Evolutionary conservation across 2,329 filamentous ascomycete species (phyloP), one percentile per base, ranked within the genome.

Genomic region (Erysiphe pulchra): DNA sequence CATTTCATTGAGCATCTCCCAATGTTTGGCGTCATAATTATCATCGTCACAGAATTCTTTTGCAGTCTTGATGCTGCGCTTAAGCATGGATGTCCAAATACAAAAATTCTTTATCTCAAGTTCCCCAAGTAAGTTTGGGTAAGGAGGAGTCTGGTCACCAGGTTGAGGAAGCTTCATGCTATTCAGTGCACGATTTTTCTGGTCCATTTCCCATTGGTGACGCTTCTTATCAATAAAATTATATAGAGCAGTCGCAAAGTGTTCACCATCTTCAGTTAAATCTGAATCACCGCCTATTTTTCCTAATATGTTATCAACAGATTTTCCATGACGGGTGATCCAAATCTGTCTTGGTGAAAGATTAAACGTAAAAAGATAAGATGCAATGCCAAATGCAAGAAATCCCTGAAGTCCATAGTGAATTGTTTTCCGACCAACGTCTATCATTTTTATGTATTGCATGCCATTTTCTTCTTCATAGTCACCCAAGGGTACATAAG

Each of bases 51-150:
- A 81, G 59, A 95, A 98, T 59, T 80, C 80, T 51, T 90, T 76
- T 0, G 80, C 85, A 0, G 86, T 92, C 57, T 93, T 76, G 44
- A 90, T 77, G 49, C 82, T 85, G 51, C 90, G 80, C 58, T 81
- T 79, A 50, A 98, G 72, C 87, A 95, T 95, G 2, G 83, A 92
- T 0, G 87, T 94, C 90, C 90, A 98, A 14, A 98, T 83, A 60
- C 90, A 98, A 59, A 94, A 95, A 58, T 84, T 84, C 65, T 93
- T 92, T 56, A 81, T 71, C 30, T 80, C 73, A 30, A 76, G 65
- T 43, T 78, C 76, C 44, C 69, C 69, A 50, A 74, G 70, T 53
- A 78, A 77, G 57, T 93, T 83, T 0, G 90, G 90, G 56, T 98
- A 95, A 0, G 90, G 90, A 4, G 90, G 90, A 0, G 90, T 95